Percentiles rank a stretch among this genome's conserved stretches.
phyloP scores from a whole-genome alignment of 371 early-diverging fungal genomes.

The Mucor saturninus region DNA sequence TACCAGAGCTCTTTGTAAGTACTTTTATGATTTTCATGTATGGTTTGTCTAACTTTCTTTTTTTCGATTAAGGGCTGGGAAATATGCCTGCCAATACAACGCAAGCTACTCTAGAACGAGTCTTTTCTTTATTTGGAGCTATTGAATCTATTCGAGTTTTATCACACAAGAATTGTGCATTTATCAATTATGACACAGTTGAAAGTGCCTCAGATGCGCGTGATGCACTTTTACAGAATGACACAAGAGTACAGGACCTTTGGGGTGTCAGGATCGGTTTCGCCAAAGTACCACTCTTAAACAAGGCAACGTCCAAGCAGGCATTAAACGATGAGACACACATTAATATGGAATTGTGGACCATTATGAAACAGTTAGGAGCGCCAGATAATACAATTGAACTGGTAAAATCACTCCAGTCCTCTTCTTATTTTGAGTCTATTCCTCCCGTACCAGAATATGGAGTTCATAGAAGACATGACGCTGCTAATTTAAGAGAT shows the following conservation, averaged over 20 bases:
- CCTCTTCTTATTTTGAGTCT: slow-evolving; percentile 59
- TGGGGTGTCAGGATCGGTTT: slow-evolving; percentile 86
- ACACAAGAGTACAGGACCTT: slow-evolving; percentile 75
- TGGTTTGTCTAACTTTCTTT: not conserved
- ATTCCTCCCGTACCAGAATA: slow-evolving; percentile 80
- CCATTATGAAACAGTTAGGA: slow-evolving; percentile 37
- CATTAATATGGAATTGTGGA: slow-evolving; percentile 20
- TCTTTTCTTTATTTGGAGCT: slow-evolving; percentile 81
- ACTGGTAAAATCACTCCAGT: slow-evolving; percentile 20
- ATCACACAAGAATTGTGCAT: slow-evolving; percentile 96
- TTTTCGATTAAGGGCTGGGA: slow-evolving; percentile 80
- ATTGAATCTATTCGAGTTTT: slow-evolving; percentile 96
- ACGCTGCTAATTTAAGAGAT: slow-evolving; percentile 83
- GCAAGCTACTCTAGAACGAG: slow-evolving; percentile 68
- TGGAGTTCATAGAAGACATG: slow-evolving; percentile 66
- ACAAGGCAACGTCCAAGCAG: slow-evolving; percentile 3
- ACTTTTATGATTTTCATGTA: not conserved
- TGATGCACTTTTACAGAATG: slow-evolving; percentile 83
- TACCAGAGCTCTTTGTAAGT: slow-evolving; percentile 52
- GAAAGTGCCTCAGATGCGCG: slow-evolving; percentile 90
- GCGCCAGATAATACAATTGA: slow-evolving; percentile 23
- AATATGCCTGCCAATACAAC: slow-evolving; percentile 86
- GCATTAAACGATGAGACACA: slow-evolving; percentile 18
- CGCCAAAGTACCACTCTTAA: slow-evolving; percentile 76
- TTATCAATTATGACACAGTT: slow-evolving; percentile 88